These are phyloP conservation scores for Stylosanthes scabra DNA, from an alignment of 331 rosid species.

Conservation along the genomic window DNA sequence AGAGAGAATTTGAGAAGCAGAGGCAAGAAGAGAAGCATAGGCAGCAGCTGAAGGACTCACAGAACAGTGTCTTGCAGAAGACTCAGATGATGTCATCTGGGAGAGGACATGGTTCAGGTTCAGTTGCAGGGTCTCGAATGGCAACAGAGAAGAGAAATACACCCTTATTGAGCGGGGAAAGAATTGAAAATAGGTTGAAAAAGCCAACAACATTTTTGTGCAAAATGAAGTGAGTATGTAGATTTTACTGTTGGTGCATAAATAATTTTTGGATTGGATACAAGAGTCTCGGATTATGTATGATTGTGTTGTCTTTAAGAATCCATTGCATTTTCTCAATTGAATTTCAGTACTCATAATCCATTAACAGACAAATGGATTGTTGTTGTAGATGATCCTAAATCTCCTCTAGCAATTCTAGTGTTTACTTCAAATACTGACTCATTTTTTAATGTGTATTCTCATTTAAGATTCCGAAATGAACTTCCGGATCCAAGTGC, in stretches of 20 bases:
- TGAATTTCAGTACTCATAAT: conserved; percentile 1
- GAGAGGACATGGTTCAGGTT: conserved; percentile 84
- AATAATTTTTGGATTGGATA: background rate
- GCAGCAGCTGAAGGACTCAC: conserved; percentile 90
- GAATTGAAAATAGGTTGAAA: conserved; percentile 95
- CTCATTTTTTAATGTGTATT: conserved; percentile 37
- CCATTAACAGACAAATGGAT: conserved; percentile 23
- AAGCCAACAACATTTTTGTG: conserved; percentile 98
- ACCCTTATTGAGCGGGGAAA: conserved; percentile 79
- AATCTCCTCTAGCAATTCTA: conserved; percentile 18
- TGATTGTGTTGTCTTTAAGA: background rate
- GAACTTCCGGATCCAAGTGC: conserved; percentile 99
- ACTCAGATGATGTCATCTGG: conserved; percentile 75
- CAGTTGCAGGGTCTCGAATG: conserved; percentile 84
- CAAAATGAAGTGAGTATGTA: conserved; percentile 88
- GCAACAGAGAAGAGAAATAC: conserved; percentile 84
- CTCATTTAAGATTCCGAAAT: conserved; percentile 78
- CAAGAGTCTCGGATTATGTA: conserved; percentile 1
- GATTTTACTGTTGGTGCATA: conserved; percentile 30
- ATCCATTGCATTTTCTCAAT: conserved; percentile 4
- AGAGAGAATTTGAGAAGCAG: conserved; percentile 87
- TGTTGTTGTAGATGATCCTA: conserved; percentile 6
- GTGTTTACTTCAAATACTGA: conserved; percentile 46
- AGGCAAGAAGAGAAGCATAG: conserved; percentile 89
- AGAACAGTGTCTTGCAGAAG: conserved; percentile 71